Percentiles rank a stretch among this genome's conserved stretches.
phyloP scores from a whole-genome alignment of 139 green algal species.

The Trebouxia sp. region DNA sequence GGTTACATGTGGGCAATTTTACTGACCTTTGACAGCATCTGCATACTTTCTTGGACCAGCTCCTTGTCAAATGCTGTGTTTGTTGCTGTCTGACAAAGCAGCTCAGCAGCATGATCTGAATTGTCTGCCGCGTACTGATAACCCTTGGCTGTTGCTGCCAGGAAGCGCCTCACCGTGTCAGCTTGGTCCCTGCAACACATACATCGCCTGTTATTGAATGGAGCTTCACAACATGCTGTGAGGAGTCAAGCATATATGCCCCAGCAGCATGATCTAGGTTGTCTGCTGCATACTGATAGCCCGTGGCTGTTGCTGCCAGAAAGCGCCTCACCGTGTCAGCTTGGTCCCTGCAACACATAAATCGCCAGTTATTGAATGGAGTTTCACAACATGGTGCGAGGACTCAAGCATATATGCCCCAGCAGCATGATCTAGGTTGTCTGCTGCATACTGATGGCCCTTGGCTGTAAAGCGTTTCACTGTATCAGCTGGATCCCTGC shows the following conservation, averaged over 20 bases:
- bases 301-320: not conserved
- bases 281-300: slow-evolving; percentile 58
- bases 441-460: too few relatives aligned
- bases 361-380: too few relatives aligned
- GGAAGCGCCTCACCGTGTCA: slow-evolving; percentile 48
- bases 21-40: slow-evolving; percentile 31
- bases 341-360: slow-evolving; percentile 39
- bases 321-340: slow-evolving; percentile 42
- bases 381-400: too few relatives aligned
- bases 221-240: too few relatives aligned
- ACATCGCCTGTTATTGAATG: too few relatives aligned
- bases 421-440: slow-evolving; percentile 58
- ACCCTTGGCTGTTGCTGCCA: slow-evolving; percentile 63
- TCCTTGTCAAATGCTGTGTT: not conserved
- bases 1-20: not conserved
- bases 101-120: slow-evolving; percentile 53
- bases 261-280: slow-evolving; percentile 58
- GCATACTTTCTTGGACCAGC: not conserved
- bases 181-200: slow-evolving; percentile 40
- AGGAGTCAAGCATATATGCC: too few relatives aligned
- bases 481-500: too few relatives aligned
- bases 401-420: too few relatives aligned
- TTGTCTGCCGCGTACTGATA: slow-evolving; percentile 63
- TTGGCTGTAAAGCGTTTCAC: too few relatives aligned
- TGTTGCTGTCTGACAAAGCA: slow-evolving; percentile 18